A percentile compares a stretch with the other conserved stretches of the same genome.
Evolutionary conservation across 495 filamentous ascomycete species (phyloP).

Genomic region (Endocarpon pusillum): DNA sequence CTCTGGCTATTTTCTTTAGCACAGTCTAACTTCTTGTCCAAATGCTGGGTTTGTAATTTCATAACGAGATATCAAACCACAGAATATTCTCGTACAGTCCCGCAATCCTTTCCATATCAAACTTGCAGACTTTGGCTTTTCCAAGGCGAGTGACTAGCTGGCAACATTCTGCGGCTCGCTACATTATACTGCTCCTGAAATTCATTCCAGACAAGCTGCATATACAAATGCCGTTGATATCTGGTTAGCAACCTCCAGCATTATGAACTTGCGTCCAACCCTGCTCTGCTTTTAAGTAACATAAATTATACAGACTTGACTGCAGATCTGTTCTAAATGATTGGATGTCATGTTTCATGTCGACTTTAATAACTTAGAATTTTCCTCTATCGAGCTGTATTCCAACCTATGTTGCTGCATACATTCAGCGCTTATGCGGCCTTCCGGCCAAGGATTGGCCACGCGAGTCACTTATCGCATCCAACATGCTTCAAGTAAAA

Average conservation of each 20-base stretch:
- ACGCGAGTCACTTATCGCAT: not conserved
- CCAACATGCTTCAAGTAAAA: not conserved
- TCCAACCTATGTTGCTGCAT: not conserved
- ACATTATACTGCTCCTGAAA: slow-evolving; percentile 7
- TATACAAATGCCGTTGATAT: slow-evolving; percentile 7
- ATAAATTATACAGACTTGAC: too few relatives aligned
- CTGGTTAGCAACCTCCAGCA: too few relatives aligned
- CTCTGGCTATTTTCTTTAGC: not conserved
- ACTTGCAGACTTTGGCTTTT: slow-evolving; percentile 17
- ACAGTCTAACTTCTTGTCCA: slow-evolving; percentile 9
- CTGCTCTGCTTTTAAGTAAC: too few relatives aligned
- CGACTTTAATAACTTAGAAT: too few relatives aligned
- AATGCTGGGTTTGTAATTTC: slow-evolving; percentile 3
- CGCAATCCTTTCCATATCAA: slow-evolving; percentile 19
- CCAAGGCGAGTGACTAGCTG: slow-evolving; percentile 7
- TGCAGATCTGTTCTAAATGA: too few relatives aligned
- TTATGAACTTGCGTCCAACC: too few relatives aligned
- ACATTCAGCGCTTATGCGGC: not conserved
- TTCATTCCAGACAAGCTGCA: slow-evolving; percentile 2
- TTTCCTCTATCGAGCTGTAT: not conserved
- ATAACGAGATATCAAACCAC: slow-evolving; percentile 12
- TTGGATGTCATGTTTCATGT: not conserved
- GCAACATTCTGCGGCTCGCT: slow-evolving; percentile 4
- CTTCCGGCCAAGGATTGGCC: not conserved
- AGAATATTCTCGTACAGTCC: slow-evolving; percentile 9